Base-by-base conservation (phyloP, 805 yeast genomes). In the Ogataea populi-albae region DNA sequence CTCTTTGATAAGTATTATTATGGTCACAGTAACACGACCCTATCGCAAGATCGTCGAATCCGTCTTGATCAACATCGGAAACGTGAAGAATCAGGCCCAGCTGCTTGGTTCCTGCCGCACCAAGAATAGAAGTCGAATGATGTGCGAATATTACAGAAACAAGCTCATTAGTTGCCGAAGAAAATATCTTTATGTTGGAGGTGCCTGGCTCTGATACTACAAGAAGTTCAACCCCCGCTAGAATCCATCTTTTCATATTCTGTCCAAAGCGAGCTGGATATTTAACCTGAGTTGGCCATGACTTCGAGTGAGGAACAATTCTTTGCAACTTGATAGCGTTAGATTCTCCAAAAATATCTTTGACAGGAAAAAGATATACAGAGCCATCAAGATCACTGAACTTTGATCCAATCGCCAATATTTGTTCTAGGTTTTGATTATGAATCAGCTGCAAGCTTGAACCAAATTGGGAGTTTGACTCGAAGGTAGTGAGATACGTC, bases 121-220 rank as follows among this genome's bases (percentile, higher is more conserved):
- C 76, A 40, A 68, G 59, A 16, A 25, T 27, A 10, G 49, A 32
- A 7, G 50, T 31, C 6, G 69, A 40, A n/a, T 26, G 43, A 3
- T 46, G 40, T 18, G 50, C 46, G 10, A 49, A 45, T 6, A 59
- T 35, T 0, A 42, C 26, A 1, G 54, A 54, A 11, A 55, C 27
- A 7, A 50, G 16, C 8, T 24, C 17, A 6, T 37, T 20, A 15
- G n/a, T 22, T 2, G 37, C 41, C 1, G 34, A 28, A 1, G 26
- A 27, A 40, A 57, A 73, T 5, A 76, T 37, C 30, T 66, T 64
- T 1, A 79, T 32, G 1, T 49, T 41, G 4, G 79, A 73, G 0
- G 51, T 26, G 0, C 85, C 84, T 0, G 85, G 83, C 34, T 72
- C 68, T 1, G 76, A 54, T 4, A 75, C 64, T 0, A 70, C 64